A percentile compares a stretch with the other conserved stretches of the same genome.
Conservation (phyloP, 345 rosid species). For the Aegle marmelos region DNA sequence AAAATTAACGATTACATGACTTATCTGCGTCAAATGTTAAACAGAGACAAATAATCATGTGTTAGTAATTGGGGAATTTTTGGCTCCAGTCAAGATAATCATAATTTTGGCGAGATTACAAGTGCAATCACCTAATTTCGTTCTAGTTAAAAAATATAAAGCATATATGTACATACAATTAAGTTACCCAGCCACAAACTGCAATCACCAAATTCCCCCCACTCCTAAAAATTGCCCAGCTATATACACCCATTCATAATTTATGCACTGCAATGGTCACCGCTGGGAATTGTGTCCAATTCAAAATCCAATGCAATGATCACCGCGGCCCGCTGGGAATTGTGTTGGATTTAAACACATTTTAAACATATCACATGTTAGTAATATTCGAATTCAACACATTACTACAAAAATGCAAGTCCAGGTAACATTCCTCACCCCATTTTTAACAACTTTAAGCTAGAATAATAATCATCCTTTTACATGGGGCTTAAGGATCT, state of each 20-base stretch:
- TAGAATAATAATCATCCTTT: background rate
- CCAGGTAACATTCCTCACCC: background rate
- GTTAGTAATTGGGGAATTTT: too few species aligned
- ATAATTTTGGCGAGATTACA: too few species aligned
- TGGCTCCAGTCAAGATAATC: too few species aligned
- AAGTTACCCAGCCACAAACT: too few species aligned
- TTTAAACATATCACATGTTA: background rate
- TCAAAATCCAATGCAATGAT: background rate
- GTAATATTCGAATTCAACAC: background rate
- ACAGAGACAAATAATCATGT: too few species aligned
- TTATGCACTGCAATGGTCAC: background rate
- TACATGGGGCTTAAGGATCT: background rate
- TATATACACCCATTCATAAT: background rate
- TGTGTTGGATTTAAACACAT: background rate
- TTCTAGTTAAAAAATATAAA: background rate
- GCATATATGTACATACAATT: too few species aligned
- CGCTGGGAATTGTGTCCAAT: background rate
- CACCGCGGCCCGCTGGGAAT: background rate
- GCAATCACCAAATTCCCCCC: too few species aligned
- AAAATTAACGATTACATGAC: too few species aligned
- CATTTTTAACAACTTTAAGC: background rate
- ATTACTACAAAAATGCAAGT: conserved; percentile 1
- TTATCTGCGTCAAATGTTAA: too few species aligned
- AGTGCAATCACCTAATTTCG: too few species aligned
- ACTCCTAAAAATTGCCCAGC: background rate